phyloP scores from a whole-genome alignment of 768 basidiomycete genomes.

The Suillus paluster region DNA sequence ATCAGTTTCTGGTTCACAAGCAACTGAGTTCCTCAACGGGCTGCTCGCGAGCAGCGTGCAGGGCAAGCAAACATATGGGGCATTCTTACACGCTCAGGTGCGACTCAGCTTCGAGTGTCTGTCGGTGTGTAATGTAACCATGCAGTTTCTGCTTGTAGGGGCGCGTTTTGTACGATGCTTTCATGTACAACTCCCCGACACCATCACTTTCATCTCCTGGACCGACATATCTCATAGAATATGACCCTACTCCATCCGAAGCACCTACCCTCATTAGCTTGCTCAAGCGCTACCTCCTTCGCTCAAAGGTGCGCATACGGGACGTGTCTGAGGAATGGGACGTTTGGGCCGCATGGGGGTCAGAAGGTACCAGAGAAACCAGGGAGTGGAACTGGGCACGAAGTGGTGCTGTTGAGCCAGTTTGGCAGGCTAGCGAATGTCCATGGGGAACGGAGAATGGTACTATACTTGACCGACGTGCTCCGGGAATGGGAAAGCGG shows the following conservation, averaged over 20 bases:
- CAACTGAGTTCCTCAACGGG: constrained; percentile 82
- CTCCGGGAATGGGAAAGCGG: constrained; percentile 78
- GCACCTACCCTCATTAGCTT: constrained; percentile 65
- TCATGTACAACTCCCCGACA: constrained; percentile 70
- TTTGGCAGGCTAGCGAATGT: constrained; percentile 59
- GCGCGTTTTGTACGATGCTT: constrained; percentile 86
- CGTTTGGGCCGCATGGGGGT: constrained; percentile 84
- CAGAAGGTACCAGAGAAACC: constrained; percentile 44
- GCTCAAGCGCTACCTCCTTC: constrained; percentile 83
- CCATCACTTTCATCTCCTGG: constrained; percentile 37
- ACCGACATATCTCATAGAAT: constrained; percentile 70
- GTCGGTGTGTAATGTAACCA: constrained; percentile 6
- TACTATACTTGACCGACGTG: constrained; percentile 65
- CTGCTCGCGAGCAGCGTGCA: constrained; percentile 59
- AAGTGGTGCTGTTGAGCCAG: constrained; percentile 80
- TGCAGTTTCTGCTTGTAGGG: constrained; percentile 54
- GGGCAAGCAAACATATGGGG: constrained; percentile 62
- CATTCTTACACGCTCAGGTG: constrained; percentile 82
- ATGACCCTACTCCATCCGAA: constrained; percentile 65
- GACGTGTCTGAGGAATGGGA: constrained; percentile 81
- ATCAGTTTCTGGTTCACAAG: constrained; percentile 80
- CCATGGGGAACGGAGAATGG: constrained; percentile 66
- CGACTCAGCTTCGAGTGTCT: constrained; percentile 25
- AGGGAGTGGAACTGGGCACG: constrained; percentile 58
- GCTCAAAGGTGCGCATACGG: constrained; percentile 85